phyloP scores from a whole-genome alignment of 345 rosid species.

The Eucalyptus rudis region DNA sequence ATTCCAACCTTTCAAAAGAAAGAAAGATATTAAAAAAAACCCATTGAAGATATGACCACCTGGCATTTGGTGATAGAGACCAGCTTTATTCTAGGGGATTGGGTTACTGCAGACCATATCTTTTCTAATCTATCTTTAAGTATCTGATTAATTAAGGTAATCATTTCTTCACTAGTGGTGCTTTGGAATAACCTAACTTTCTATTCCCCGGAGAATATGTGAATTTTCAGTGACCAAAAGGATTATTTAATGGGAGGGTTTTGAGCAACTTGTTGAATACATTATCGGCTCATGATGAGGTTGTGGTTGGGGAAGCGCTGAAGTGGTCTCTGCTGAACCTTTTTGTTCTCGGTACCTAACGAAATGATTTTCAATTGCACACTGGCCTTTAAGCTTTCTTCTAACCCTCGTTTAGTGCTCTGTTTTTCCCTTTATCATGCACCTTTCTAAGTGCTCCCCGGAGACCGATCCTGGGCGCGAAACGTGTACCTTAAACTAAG shows the following conservation, averaged over 20 bases:
- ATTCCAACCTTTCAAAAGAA: not conserved
- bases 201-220: not conserved
- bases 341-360: not conserved
- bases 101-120: not conserved
- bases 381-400: not conserved
- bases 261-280: not conserved
- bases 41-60: not conserved
- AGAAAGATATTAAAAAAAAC: not conserved
- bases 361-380: not conserved
- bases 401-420: not conserved
- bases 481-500: not conserved
- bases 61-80: not conserved
- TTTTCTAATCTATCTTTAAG: not conserved
- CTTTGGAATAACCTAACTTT: not conserved
- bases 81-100: not conserved
- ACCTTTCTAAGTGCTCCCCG: not conserved
- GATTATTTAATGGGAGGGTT: not conserved
- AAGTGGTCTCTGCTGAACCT: not conserved
- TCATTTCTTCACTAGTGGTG: not conserved
- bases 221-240: not conserved
- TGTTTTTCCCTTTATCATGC: not conserved
- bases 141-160: not conserved
- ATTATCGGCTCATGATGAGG: not conserved
- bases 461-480: not conserved
- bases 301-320: not conserved